Evolutionary conservation across 2,329 filamentous ascomycete species (phyloP).

Genomic region (Trichophyton simii): DNA sequence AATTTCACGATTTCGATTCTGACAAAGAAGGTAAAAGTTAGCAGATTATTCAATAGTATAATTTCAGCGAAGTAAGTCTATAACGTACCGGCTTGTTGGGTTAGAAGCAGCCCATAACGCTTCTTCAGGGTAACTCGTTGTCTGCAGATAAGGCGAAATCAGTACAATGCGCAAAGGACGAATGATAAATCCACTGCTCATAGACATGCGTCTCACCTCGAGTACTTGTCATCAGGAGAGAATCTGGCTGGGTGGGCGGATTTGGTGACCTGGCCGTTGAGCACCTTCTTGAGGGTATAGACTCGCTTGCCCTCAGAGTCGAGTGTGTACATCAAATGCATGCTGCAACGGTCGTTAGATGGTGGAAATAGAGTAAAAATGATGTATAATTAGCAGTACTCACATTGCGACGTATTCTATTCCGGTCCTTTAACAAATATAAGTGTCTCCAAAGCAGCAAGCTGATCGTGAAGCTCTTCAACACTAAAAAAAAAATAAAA

Average conservation of each 20-base stretch:
- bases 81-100: conserved; percentile 51
- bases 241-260: conserved; percentile 92
- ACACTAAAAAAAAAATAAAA: not conserved
- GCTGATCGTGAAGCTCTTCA: not conserved
- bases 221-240: conserved; percentile 98
- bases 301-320: conserved; percentile 70
- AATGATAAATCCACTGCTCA: not conserved
- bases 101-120: conserved; percentile 77
- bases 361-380: not conserved
- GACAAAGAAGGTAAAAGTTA: conserved; percentile 13
- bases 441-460: not conserved
- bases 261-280: conserved; percentile 75
- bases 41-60: not conserved
- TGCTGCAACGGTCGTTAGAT: conserved; percentile 24
- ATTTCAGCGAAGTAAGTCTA: not conserved
- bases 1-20: conserved; percentile 22
- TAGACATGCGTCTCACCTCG: conserved; percentile 39
- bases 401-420: not conserved
- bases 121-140: conserved; percentile 93
- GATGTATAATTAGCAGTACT: not conserved
- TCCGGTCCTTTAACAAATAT: not conserved
- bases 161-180: not conserved
- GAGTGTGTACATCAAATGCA: conserved; percentile 79
- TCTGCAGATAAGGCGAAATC: conserved; percentile 31
- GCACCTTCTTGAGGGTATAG: conserved; percentile 90